Evolutionary conservation across 2,329 filamentous ascomycete genomes (phyloP).

Genomic region (Aspergillus sojae): DNA sequence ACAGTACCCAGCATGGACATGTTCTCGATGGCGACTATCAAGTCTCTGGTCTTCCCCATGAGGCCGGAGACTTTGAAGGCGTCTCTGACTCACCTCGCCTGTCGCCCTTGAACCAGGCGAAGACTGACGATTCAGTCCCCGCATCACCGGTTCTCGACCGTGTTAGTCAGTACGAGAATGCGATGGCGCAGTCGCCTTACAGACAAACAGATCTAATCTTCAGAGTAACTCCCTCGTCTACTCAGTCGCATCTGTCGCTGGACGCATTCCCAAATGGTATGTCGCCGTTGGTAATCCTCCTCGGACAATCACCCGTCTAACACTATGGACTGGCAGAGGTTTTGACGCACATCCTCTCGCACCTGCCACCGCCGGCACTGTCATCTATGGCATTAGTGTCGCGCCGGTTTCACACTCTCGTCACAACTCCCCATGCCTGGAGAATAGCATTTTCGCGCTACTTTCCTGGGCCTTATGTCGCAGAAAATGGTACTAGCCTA

Average conservation of each 20-base stretch:
- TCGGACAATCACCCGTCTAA: conserved; percentile 16
- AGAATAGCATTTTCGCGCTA: conserved; percentile 87
- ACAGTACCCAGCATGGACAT: conserved; percentile 63
- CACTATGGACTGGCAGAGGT: conserved; percentile 65
- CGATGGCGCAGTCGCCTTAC: conserved; percentile 39
- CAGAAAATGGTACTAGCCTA: conserved; percentile 46
- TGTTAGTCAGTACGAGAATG: conserved; percentile 59
- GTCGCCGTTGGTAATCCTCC: conserved; percentile 16
- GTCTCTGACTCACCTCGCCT: conserved; percentile 24
- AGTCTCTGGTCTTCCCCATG: conserved; percentile 48
- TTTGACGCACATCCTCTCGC: conserved; percentile 85
- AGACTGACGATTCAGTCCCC: background rate
- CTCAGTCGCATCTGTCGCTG: conserved; percentile 52
- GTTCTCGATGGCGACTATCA: conserved; percentile 45
- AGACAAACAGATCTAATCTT: conserved; percentile 52
- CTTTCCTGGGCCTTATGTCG: conserved; percentile 74
- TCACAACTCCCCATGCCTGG: conserved; percentile 93
- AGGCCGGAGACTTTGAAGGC: conserved; percentile 37
- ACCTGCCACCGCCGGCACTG: conserved; percentile 83
- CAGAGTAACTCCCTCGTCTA: conserved; percentile 52
- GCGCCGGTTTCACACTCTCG: conserved; percentile 79
- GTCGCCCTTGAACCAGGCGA: conserved; percentile 29
- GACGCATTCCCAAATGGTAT: conserved; percentile 79
- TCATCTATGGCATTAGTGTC: conserved; percentile 83
- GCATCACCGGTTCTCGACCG: background rate